These are phyloP conservation scores for Pythium guiyangense DNA, from an alignment of 352 stramenopile species.

Conservation along the genomic window DNA sequence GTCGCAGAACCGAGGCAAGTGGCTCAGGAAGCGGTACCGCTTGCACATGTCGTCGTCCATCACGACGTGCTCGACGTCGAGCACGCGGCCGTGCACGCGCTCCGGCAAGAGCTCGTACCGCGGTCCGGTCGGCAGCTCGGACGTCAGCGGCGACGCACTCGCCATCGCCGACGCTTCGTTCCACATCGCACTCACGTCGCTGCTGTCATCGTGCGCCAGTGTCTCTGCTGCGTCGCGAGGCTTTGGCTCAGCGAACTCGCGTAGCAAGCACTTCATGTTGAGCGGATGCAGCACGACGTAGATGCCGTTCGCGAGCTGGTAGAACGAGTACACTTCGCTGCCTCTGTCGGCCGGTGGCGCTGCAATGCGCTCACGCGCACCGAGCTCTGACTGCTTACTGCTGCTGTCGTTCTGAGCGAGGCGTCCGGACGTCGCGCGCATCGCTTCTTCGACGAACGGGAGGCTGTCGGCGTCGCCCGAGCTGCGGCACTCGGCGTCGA, in stretches of 20 bases:
- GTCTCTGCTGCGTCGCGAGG: conserved; percentile 3
- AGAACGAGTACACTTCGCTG: conserved; percentile 68
- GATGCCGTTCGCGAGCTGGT: conserved; percentile 81
- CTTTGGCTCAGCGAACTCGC: conserved; percentile 56
- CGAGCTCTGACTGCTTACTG: conserved; percentile 1
- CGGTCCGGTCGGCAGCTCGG: conserved; percentile 12
- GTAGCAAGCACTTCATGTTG: conserved; percentile 87
- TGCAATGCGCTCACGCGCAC: not conserved
- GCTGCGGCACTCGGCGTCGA: conserved; percentile 71
- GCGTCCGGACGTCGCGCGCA: conserved; percentile 58
- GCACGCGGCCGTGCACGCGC: conserved; percentile 46
- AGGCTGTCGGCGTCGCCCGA: conserved; percentile 68
- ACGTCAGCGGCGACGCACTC: not conserved
- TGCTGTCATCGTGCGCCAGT: conserved; percentile 10
- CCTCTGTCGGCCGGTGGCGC: conserved; percentile 1
- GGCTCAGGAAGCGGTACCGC: conserved; percentile 82
- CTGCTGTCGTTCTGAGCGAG: conserved; percentile 33
- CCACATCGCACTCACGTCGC: conserved; percentile 27
- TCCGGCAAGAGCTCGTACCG: conserved; percentile 57
- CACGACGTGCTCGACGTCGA: conserved; percentile 86
- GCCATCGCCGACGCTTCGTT: conserved; percentile 19
- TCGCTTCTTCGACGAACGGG: conserved; percentile 77
- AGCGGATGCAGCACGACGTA: conserved; percentile 88
- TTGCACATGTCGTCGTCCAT: conserved; percentile 84
- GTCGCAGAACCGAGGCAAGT: conserved; percentile 83